Base-by-base conservation (phyloP, 2,329 filamentous ascomycete species). In the Sclerotinia trifoliorum region DNA sequence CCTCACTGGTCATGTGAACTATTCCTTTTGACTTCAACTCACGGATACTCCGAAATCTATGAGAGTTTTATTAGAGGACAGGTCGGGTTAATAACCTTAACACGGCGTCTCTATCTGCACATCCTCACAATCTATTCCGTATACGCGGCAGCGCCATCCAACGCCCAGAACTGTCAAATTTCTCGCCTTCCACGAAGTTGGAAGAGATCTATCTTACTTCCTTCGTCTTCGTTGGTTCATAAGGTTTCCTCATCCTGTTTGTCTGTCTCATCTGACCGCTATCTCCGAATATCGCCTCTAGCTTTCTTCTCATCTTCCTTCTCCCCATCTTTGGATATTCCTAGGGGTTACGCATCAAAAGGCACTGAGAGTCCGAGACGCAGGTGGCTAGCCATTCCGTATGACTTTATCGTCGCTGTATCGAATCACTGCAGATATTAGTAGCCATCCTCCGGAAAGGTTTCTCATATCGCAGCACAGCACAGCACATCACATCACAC, bases 371-470 rank as follows among this genome's bases (percentile, higher is more conserved):
- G 35, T 32, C 26, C n/a, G 24, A 61, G 44, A 24, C 57, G 57
- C 44, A 61, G 58, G 19, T 56, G 39, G 42, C 44, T 19, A 61
- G 46, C 11, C 7, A 57, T 56, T 42, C 13, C 24, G 49, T 58
- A 42, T 65, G 39, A 65, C 17, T 17, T n/a, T 32, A 56, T 54
- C 35, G 29, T 55, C 49, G 17, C 5, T 55, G 19, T 42, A 42
- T 58, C 63, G 35, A 46, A 65, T 56, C 49, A 56, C 51, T 39
- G 21, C 51, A 56, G 51, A 65, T 39, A 46, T 29, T 65, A 39
- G 8, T 24, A 56, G 44, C 35, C 26, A 61, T 61, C 58, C 35
- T 49, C 57, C 51, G 13, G 29, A 21, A 29, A 44, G 24, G 13
- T 19, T 24, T 49, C 24, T 48, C 44, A 49, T 11, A 48, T 24